These are phyloP conservation scores for Gnetum montanum DNA, from an alignment of 75 land plant genomes.

Conservation along the genomic window DNA sequence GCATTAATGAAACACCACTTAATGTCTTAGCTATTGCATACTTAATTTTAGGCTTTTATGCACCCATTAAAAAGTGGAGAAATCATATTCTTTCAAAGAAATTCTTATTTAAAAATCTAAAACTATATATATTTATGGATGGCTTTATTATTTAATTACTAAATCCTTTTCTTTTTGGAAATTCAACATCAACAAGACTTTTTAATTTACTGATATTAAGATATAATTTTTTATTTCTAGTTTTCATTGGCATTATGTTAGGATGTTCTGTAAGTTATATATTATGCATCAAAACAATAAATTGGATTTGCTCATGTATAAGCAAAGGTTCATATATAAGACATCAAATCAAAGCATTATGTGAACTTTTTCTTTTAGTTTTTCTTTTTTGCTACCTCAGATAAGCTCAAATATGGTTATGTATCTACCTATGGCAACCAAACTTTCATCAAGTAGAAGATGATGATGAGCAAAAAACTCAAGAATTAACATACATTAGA, in stretches of 20 bases:
- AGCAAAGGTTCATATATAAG: not conserved
- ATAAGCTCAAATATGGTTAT: no score
- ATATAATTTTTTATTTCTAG: not conserved
- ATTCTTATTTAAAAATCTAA: not conserved
- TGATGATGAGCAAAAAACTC: no score
- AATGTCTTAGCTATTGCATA: not conserved
- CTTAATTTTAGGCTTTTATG: not conserved
- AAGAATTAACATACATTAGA: no score
- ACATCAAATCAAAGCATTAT: not conserved
- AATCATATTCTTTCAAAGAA: not conserved
- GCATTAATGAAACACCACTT: not conserved
- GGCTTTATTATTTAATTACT: not conserved
- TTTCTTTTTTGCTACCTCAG: not conserved
- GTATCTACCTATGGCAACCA: no score
- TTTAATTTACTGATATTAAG: not conserved
- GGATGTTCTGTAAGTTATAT: not conserved
- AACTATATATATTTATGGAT: not conserved
- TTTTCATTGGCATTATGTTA: no score
- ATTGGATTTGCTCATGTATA: not conserved
- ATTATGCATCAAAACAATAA: not conserved
- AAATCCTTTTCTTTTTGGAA: not conserved
- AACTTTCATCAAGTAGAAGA: no score
- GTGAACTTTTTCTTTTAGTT: no score
- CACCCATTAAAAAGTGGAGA: not conserved
- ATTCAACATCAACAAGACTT: not conserved